These are phyloP conservation scores for Stereum hirsutum DNA, from an alignment of 1,284 basidiomycete species.

Conservation along the genomic window DNA sequence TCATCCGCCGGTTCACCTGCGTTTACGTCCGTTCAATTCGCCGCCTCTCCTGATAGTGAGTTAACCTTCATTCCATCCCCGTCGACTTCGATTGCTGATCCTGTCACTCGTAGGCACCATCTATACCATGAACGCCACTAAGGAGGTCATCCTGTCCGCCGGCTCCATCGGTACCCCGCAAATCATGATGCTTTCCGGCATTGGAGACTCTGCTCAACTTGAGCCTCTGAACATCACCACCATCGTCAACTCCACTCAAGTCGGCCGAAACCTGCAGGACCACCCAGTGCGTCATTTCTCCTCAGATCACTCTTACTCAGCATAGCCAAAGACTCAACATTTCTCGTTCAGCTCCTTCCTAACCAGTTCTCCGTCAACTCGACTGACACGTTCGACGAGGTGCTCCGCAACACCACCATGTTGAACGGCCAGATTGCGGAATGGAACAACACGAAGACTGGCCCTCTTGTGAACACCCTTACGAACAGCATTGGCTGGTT, in stretches of 20 bases:
- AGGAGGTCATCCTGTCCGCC: slow-evolving; percentile 36
- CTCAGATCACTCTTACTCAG: no score
- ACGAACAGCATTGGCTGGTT: slow-evolving; percentile 17
- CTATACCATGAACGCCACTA: slow-evolving; percentile 19
- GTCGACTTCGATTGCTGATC: neutral
- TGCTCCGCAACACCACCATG: slow-evolving; percentile 9
- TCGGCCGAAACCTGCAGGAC: slow-evolving; percentile 30
- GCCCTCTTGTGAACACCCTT: slow-evolving; percentile 8
- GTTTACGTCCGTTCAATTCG: slow-evolving; percentile 25
- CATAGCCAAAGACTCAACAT: no score
- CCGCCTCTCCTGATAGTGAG: slow-evolving; percentile 5
- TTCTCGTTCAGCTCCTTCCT: no score
- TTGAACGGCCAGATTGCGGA: slow-evolving; percentile 5
- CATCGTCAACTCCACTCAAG: slow-evolving; percentile 22
- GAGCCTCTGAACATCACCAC: slow-evolving; percentile 17
- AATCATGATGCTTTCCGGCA: slow-evolving; percentile 35
- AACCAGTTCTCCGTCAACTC: slow-evolving; percentile 11
- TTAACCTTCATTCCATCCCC: neutral
- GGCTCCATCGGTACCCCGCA: slow-evolving; percentile 32
- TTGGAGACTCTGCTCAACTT: slow-evolving; percentile 24
- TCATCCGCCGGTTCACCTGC: slow-evolving; percentile 11
- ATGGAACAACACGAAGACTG: slow-evolving; percentile 11
- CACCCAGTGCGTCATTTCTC: slow-evolving; percentile 1
- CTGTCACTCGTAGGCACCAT: neutral
- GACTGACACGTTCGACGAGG: slow-evolving; percentile 11